Conservation (phyloP, 2,329 filamentous ascomycete species). For the Taxawa tesnikishii region DNA sequence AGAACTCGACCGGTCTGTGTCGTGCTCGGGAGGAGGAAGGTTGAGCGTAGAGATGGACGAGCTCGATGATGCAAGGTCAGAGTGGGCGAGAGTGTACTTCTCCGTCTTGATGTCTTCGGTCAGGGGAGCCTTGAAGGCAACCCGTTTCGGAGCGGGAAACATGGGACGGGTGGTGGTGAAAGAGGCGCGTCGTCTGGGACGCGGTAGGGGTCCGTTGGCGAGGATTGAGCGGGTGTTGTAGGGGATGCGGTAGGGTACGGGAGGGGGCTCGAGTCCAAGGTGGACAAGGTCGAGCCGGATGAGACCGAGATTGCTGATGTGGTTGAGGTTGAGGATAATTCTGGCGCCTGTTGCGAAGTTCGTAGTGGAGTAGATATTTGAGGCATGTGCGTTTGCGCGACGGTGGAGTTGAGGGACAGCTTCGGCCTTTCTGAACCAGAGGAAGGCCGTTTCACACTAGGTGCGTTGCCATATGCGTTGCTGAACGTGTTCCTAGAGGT, state of each 20-base stretch:
- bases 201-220: conserved; percentile 29
- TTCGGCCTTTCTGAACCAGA: not conserved
- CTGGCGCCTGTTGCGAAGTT: too few species aligned
- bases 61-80: conserved; percentile 35
- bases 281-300: too few species aligned
- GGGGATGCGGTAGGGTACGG: conserved; percentile 32
- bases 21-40: conserved; percentile 10
- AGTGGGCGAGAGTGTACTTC: conserved; percentile 42
- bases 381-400: not conserved
- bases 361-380: not conserved
- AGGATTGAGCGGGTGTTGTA: conserved; percentile 34
- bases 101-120: conserved; percentile 48
- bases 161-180: conserved; percentile 26
- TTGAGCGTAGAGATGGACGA: conserved; percentile 19
- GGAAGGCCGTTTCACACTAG: not conserved
- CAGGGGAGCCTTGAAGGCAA: conserved; percentile 42
- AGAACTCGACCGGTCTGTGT: not conserved
- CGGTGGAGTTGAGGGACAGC: not conserved
- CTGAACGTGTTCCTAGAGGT: conserved; percentile 50
- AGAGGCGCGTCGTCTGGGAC: conserved; percentile 23
- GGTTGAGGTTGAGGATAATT: conserved; percentile 2
- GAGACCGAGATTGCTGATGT: conserved; percentile 16
- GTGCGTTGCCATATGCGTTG: conserved; percentile 36
- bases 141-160: conserved; percentile 46
- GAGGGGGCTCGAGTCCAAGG: conserved; percentile 18